Evolutionary conservation across 805 yeast genomes (phyloP), one percentile per base, ranked within the genome.

Genomic region (Wickerhamomyces kurtzmanii): DNA sequence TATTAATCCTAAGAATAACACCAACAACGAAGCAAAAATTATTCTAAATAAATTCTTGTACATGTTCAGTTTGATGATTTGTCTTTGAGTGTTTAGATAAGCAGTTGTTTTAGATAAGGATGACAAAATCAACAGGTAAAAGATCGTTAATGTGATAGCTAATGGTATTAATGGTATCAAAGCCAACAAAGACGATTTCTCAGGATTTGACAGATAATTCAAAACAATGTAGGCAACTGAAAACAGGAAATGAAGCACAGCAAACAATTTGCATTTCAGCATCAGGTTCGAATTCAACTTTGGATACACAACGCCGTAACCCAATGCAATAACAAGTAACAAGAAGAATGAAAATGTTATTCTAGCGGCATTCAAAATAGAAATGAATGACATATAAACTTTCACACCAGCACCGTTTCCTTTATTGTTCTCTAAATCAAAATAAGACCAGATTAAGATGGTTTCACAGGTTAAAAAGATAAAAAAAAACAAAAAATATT

Each of bases 251-350:
- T 75, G 80, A 11, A 68, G 53, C 5, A 49, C 66, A 2, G 82
- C 71, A 28, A 77, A 62, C 10, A 73, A 51, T 43, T 75, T 68
- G 50, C 84, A 73, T 51, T 65, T 74, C 43, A 75, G 62, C 95
- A 91, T 84, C 17, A 66, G 45, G 31, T 72, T 71, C 51, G 72
- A 71, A 26, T 86, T 82, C 34, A 91, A 67, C 37, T 86, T 79
- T 25, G 95, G 86, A 47, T 72, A 75, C 27, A 91, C 97, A 26
- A 91, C 86, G 37, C 97, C 96, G 55, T 87, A 91, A 22, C 99
- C 99, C 39, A 87, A 62, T 10, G 93, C 68, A 31, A 91, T 89
- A 43, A 85, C 78, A 38, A 89, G 62, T 31, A 91, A 62, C 43
- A 91, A 59, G 59, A 89, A 91, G 55, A 89, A 80, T 6, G 96